These are phyloP conservation scores for Centrapalus pauciflorus DNA, from an alignment of 129 eudicot genomes.

Conservation along the genomic window DNA sequence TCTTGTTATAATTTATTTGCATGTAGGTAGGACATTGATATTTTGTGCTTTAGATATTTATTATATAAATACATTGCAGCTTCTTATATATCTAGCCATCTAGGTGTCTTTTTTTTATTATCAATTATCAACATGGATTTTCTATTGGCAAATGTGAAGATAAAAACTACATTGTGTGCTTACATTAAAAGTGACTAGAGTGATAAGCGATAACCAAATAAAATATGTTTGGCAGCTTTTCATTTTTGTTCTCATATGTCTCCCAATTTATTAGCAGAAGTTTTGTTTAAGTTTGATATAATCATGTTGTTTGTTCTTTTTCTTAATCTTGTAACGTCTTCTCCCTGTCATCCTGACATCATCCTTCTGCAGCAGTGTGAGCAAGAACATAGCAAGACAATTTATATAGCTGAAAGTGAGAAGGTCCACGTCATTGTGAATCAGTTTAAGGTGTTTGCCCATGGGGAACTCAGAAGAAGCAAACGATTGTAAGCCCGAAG, in stretches of 20 bases:
- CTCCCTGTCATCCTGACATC: background rate
- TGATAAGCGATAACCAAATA: conserved; percentile 1
- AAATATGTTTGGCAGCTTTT: background rate
- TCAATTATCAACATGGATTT: background rate
- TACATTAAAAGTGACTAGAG: background rate
- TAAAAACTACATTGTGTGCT: background rate
- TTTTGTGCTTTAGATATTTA: conserved; percentile 4
- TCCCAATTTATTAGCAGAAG: background rate
- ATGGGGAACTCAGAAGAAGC: conserved; percentile 62
- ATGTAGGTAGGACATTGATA: background rate
- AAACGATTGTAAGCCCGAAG: conserved; percentile 39
- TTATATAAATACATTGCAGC: background rate
- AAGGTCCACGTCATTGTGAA: conserved; percentile 1
- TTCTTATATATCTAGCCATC: background rate
- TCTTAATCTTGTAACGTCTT: conserved; percentile 1
- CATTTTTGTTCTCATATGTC: background rate
- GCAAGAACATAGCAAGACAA: conserved; percentile 13
- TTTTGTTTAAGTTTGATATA: background rate
- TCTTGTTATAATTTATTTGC: background rate
- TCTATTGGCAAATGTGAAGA: background rate
- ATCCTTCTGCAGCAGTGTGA: conserved; percentile 22
- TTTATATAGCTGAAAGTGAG: conserved; percentile 13
- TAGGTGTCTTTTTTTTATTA: background rate
- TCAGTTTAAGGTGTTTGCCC: conserved; percentile 10
- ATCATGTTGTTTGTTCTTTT: background rate